Evolutionary conservation across 805 yeast species (phyloP).

Genomic region (Komagataella phaffii): DNA sequence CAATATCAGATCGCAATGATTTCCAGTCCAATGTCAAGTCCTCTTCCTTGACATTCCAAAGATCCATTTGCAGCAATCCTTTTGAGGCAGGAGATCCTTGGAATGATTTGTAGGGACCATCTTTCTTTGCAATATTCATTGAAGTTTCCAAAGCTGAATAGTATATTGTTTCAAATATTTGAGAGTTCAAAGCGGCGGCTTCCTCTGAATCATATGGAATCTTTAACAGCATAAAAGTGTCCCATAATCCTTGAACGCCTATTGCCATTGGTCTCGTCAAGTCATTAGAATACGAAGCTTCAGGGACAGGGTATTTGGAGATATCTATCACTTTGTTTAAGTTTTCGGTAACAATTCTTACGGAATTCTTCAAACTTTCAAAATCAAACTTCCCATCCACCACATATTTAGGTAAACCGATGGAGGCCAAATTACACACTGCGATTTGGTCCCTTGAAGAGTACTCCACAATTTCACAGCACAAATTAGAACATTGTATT

Average conservation of each 20-base stretch:
- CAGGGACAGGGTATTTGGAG: conserved; percentile 71
- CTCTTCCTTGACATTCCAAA: conserved; percentile 51
- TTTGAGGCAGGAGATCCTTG: conserved; percentile 83
- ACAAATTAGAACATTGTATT: conserved; percentile 85
- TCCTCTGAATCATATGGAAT: conserved; percentile 76
- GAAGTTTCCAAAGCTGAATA: conserved; percentile 90
- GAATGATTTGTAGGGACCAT: conserved; percentile 64
- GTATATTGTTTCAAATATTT: conserved; percentile 90
- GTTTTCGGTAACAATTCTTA: conserved; percentile 69
- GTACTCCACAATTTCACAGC: conserved; percentile 90
- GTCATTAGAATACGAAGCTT: conserved; percentile 63
- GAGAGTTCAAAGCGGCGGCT: conserved; percentile 65
- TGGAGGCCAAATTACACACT: conserved; percentile 87
- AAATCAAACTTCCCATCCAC: conserved; percentile 51
- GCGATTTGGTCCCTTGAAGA: conserved; percentile 90
- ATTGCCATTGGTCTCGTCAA: conserved; percentile 89
- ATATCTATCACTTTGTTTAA: conserved; percentile 76
- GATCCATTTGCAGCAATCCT: conserved; percentile 75
- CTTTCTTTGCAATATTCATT: conserved; percentile 55
- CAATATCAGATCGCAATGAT: conserved; percentile 42
- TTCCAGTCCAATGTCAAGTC: conserved; percentile 80
- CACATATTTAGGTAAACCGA: conserved; percentile 76
- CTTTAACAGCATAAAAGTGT: conserved; percentile 66
- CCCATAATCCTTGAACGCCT: conserved; percentile 97
- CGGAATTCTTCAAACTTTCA: conserved; percentile 55